Evolutionary conservation across 2,329 filamentous ascomycete species (phyloP).

Genomic region (Claviceps arundinis): DNA sequence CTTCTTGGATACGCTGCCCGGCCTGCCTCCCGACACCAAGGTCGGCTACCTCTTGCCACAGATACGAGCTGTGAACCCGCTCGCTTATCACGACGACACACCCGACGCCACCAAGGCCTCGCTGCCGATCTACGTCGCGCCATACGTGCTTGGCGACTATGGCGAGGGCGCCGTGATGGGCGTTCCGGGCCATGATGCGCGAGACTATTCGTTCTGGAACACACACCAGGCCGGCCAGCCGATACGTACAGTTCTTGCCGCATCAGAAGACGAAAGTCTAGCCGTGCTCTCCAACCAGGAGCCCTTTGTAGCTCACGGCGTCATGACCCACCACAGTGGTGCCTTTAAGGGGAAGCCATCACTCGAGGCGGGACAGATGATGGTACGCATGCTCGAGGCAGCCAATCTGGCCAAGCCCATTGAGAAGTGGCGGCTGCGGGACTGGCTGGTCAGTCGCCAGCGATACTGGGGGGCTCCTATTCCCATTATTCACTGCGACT

Average conservation of each 20-base stretch:
- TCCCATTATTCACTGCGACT: constrained; percentile 68
- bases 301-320: constrained; percentile 52
- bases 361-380: constrained; percentile 43
- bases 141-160: constrained; percentile 76
- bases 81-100: constrained; percentile 40
- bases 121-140: constrained; percentile 66
- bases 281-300: constrained; percentile 32
- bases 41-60: constrained; percentile 54
- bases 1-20: constrained; percentile 53
- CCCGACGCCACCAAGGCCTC: constrained; percentile 39
- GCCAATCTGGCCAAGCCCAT: constrained; percentile 46
- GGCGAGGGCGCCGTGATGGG: constrained; percentile 87
- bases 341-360: constrained; percentile 52
- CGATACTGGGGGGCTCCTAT: constrained; percentile 88
- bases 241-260: constrained; percentile 49
- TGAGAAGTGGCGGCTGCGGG: constrained; percentile 67
- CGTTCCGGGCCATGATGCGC: constrained; percentile 69
- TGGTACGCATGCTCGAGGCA: constrained; percentile 43
- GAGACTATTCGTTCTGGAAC: constrained; percentile 71
- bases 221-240: constrained; percentile 48
- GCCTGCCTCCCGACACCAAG: constrained; percentile 41
- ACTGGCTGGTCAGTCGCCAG: constrained; percentile 88
- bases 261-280: constrained; percentile 34
- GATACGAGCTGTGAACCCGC: constrained; percentile 50
- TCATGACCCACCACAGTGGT: constrained; percentile 53